These are phyloP conservation scores for Omphalea diandra DNA, from an alignment of 441 rosid genomes.

Conservation along the genomic window DNA sequence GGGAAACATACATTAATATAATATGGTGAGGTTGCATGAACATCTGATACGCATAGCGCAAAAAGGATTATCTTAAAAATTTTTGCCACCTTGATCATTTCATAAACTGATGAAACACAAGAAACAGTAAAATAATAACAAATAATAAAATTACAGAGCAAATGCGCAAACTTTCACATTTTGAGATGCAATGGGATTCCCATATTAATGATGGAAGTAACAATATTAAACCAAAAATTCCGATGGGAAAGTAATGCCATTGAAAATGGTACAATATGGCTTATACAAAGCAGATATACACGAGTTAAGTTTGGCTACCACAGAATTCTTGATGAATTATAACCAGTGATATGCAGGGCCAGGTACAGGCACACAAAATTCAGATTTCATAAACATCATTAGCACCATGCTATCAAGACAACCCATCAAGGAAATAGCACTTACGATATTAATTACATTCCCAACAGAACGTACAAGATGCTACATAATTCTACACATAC, in stretches of 20 bases:
- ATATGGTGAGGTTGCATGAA: neutral
- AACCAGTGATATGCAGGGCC: neutral
- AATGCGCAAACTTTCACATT: neutral
- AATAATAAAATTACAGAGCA: neutral
- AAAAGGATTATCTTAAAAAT: neutral
- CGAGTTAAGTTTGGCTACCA: neutral
- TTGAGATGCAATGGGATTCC: neutral
- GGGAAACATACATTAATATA: neutral
- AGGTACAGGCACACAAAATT: conserved; percentile 5
- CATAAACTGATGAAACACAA: neutral
- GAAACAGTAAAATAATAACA: neutral
- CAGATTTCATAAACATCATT: neutral
- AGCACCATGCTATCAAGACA: neutral
- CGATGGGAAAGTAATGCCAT: neutral
- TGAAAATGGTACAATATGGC: neutral
- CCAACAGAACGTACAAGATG: conserved; percentile 21
- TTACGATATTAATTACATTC: conserved; percentile 16
- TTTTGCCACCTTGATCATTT: neutral
- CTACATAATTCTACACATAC: conserved; percentile 25
- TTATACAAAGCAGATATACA: neutral
- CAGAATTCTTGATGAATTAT: neutral
- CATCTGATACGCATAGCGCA: neutral
- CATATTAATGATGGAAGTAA: neutral
- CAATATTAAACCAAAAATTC: neutral
- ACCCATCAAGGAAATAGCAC: conserved; percentile 1